Evolutionary conservation across 2,329 filamentous ascomycete genomes (phyloP).

Genomic region (Plenodomus lindquistii): DNA sequence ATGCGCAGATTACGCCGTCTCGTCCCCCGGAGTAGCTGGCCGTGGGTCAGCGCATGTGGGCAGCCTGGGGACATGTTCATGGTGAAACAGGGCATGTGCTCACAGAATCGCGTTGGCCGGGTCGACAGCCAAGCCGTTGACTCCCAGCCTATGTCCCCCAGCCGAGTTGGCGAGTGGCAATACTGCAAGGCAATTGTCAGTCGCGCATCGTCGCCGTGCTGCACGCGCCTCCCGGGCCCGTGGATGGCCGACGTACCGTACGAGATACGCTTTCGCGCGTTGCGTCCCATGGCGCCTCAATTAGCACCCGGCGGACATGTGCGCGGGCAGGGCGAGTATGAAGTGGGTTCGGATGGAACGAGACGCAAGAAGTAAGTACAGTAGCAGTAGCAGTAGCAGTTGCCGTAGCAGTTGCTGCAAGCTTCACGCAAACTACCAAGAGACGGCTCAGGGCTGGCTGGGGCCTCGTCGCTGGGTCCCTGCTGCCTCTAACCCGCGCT

Average conservation of each 20-base stretch:
- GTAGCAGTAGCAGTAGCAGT: no score
- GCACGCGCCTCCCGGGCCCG: slow-evolving; percentile 11
- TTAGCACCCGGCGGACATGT: slow-evolving; percentile 17
- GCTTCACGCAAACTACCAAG: background rate
- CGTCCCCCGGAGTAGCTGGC: slow-evolving; percentile 89
- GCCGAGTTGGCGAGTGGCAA: slow-evolving; percentile 73
- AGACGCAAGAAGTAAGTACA: no score
- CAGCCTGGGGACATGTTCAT: background rate
- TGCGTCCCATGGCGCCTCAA: slow-evolving; percentile 51
- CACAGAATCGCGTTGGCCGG: slow-evolving; percentile 82
- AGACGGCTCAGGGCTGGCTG: background rate
- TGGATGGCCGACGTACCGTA: slow-evolving; percentile 48
- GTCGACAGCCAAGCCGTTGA: slow-evolving; percentile 93
- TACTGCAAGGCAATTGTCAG: slow-evolving; percentile 53
- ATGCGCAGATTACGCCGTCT: slow-evolving; percentile 94
- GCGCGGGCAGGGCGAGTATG: no score
- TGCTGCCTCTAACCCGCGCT: background rate
- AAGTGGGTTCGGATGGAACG: background rate
- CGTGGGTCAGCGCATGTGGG: slow-evolving; percentile 9
- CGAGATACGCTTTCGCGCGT: slow-evolving; percentile 58
- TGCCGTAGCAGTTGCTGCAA: background rate
- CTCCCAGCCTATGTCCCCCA: slow-evolving; percentile 87
- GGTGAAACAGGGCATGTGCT: slow-evolving; percentile 40
- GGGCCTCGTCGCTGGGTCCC: background rate
- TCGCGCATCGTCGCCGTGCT: slow-evolving; percentile 8